phyloP scores from a whole-genome alignment of 129 eudicot genomes.

The Deinandra increscens region DNA sequence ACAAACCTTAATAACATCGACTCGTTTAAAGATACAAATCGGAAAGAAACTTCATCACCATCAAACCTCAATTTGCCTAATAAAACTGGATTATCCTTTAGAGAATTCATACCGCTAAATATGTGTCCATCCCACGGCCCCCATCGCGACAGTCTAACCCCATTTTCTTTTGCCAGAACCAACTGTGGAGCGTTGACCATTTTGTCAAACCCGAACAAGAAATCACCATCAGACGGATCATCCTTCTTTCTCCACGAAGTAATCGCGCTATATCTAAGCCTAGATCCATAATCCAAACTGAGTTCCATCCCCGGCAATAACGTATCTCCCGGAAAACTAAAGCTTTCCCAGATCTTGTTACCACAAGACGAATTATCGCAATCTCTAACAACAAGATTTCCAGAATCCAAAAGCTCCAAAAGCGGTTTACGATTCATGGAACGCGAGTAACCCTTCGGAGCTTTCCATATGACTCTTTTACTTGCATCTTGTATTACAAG shows the following conservation, averaged over 20 bases:
- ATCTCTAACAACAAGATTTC: slow-evolving; percentile 45
- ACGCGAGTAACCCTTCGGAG: slow-evolving; percentile 13
- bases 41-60: slow-evolving; percentile 30
- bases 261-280: slow-evolving; percentile 18
- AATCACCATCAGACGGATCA: slow-evolving; percentile 48
- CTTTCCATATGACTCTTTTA: slow-evolving; percentile 24
- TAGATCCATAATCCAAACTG: slow-evolving; percentile 35
- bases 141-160: slow-evolving; percentile 38
- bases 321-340: slow-evolving; percentile 40
- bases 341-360: slow-evolving; percentile 37
- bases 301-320: slow-evolving; percentile 51
- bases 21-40: slow-evolving; percentile 26
- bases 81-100: slow-evolving; percentile 35
- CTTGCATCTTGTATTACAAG: slow-evolving; percentile 24
- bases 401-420: slow-evolving; percentile 41
- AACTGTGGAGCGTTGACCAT: slow-evolving; percentile 40
- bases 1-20: slow-evolving; percentile 35
- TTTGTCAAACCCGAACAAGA: slow-evolving; percentile 32
- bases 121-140: slow-evolving; percentile 57
- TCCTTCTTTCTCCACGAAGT: slow-evolving; percentile 48
- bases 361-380: slow-evolving; percentile 28
- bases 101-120: slow-evolving; percentile 41
- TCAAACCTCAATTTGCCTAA: slow-evolving; percentile 21
- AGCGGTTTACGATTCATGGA: slow-evolving; percentile 18
- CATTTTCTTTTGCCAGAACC: slow-evolving; percentile 32